Conservation (phyloP, 164 flowering plant species). For the Vitis rupestris region DNA sequence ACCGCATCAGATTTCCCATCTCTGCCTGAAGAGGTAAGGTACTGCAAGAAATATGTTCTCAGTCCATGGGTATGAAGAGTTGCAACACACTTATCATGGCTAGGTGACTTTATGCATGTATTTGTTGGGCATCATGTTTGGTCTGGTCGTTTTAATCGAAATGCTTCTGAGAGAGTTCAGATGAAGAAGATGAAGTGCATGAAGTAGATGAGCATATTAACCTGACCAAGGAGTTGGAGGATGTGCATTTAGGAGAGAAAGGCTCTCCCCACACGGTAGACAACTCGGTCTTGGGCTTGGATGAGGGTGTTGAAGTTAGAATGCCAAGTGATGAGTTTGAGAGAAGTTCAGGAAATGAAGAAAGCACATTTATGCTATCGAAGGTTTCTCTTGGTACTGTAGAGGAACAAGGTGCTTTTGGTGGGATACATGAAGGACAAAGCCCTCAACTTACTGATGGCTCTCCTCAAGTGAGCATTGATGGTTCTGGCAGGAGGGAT, state of each 20-base stretch:
- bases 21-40: too few relatives aligned
- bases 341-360: slow-evolving; percentile 38
- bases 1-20: too few relatives aligned
- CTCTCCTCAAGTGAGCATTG: slow-evolving; percentile 25
- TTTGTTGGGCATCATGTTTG: too few relatives aligned
- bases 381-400: slow-evolving; percentile 25
- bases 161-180: too few relatives aligned
- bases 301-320: slow-evolving; percentile 77
- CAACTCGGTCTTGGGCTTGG: slow-evolving; percentile 69
- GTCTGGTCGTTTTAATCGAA: too few relatives aligned
- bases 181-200: slow-evolving; percentile 84
- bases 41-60: too few relatives aligned
- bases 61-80: too few relatives aligned
- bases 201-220: slow-evolving; percentile 61
- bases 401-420: slow-evolving; percentile 31
- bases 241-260: slow-evolving; percentile 55
- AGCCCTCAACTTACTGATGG: slow-evolving; percentile 21
- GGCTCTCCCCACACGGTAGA: slow-evolving; percentile 37
- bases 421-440: slow-evolving; percentile 30
- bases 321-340: slow-evolving; percentile 67
- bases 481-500: slow-evolving; percentile 24
- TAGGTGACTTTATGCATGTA: too few relatives aligned
- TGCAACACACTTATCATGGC: too few relatives aligned
- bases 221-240: slow-evolving; percentile 55
- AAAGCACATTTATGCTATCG: slow-evolving; percentile 26